These are phyloP conservation scores for Talaromyces stipitatus DNA, from an alignment of 495 filamentous ascomycete genomes.

Conservation along the genomic window DNA sequence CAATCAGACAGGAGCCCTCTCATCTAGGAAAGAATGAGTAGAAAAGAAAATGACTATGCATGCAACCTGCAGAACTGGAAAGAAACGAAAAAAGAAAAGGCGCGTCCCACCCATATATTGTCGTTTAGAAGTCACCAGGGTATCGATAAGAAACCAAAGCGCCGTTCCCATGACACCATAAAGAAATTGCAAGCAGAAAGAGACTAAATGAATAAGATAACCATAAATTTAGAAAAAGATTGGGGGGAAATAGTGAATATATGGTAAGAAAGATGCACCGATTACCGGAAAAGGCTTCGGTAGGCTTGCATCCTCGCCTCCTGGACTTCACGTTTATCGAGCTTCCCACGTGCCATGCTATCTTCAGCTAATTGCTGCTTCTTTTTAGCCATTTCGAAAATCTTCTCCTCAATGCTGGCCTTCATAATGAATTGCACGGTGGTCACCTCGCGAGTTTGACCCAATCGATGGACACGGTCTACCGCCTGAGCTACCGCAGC, in stretches of 20 bases:
- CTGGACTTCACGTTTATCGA: conserved; percentile 66
- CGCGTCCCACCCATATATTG: neutral
- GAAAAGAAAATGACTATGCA: neutral
- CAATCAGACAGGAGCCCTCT: neutral
- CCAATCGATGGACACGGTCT: conserved; percentile 88
- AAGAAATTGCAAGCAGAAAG: neutral
- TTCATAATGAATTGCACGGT: conserved; percentile 85
- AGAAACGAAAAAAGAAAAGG: neutral
- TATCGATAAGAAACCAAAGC: conserved; percentile 2
- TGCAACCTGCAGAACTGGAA: neutral
- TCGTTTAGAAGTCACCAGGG: neutral
- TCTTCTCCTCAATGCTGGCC: conserved; percentile 88
- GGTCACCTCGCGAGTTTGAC: conserved; percentile 75
- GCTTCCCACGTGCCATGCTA: conserved; percentile 64
- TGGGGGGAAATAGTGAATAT: neutral
- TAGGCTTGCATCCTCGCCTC: conserved; percentile 74
- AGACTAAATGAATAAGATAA: neutral
- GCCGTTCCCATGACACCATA: conserved; percentile 3
- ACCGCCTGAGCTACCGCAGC: conserved; percentile 90
- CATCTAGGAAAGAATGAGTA: neutral
- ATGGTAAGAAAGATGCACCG: neutral
- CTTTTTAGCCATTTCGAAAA: conserved; percentile 79
- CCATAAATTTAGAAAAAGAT: neutral
- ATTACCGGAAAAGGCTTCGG: conserved; percentile 70
- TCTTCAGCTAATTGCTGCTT: conserved; percentile 84